Conservation (phyloP, 345 rosid species). For the Pistacia integerrima region DNA sequence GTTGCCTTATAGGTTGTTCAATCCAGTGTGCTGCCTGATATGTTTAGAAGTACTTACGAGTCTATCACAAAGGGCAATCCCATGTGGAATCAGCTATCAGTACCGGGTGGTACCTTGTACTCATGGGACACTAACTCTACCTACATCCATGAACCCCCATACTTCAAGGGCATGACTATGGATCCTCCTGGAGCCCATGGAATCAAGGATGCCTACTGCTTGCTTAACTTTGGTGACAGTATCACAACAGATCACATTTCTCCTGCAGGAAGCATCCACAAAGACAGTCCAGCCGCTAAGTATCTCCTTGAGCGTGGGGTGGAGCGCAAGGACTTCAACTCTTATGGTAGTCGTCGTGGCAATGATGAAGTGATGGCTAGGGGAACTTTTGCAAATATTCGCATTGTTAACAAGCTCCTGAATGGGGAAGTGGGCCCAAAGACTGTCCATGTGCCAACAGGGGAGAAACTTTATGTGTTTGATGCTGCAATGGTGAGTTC, state of each 20-base stretch:
- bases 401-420: conserved; percentile 93
- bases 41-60: conserved; percentile 92
- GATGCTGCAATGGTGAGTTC: conserved; percentile 85
- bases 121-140: conserved; percentile 91
- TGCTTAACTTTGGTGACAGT: conserved; percentile 93
- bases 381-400: conserved; percentile 97
- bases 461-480: conserved; percentile 90
- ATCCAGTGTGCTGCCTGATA: conserved; percentile 88
- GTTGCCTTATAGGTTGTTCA: conserved; percentile 65
- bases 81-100: conserved; percentile 86
- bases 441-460: conserved; percentile 90
- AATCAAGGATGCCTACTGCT: conserved; percentile 93
- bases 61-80: conserved; percentile 94
- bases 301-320: conserved; percentile 77
- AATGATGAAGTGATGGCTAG: conserved; percentile 97
- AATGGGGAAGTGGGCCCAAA: conserved; percentile 96
- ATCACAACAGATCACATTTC: conserved; percentile 99
- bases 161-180: conserved; percentile 92
- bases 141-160: conserved; percentile 97
- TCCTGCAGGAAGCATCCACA: conserved; percentile 97
- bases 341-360: conserved; percentile 99
- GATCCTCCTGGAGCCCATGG: conserved; percentile 89
- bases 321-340: conserved; percentile 84
- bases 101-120: conserved; percentile 58
- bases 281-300: conserved; percentile 94